Conservation (phyloP, 148 eudicot species). For the Amaranthus hypochondriacus region DNA sequence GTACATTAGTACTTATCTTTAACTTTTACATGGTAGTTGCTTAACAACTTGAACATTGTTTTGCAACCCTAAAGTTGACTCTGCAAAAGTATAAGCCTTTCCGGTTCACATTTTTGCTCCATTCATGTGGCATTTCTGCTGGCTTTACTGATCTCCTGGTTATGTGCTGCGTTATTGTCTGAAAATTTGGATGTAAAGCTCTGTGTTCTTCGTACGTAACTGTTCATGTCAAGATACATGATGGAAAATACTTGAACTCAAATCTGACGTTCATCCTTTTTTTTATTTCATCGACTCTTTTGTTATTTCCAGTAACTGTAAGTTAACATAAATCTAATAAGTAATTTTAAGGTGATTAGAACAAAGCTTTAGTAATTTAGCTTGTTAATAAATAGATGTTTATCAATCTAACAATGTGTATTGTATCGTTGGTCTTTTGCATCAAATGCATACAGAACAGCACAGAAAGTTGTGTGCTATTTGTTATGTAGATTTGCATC, state of each 20-base stretch:
- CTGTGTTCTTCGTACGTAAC: background rate
- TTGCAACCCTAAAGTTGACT: background rate
- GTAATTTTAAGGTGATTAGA: background rate
- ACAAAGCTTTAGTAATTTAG: background rate
- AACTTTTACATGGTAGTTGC: constrained; percentile 7
- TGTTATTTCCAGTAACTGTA: too few relatives aligned
- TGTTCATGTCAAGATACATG: constrained; percentile 8
- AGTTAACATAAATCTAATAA: too few relatives aligned
- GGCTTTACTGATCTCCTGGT: background rate
- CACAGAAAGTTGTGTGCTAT: background rate
- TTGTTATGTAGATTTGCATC: background rate
- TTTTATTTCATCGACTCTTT: background rate
- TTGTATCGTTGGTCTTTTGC: background rate
- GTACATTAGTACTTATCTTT: background rate
- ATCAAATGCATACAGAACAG: background rate
- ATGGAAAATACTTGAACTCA: background rate
- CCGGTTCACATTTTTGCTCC: constrained; percentile 2
- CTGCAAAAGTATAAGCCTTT: background rate
- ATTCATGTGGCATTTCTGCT: background rate
- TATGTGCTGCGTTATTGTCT: background rate
- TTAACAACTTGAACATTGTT: background rate
- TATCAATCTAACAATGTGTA: background rate
- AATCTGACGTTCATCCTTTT: background rate
- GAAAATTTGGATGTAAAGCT: background rate
- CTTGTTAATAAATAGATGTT: background rate